phyloP scores from a whole-genome alignment of 768 basidiomycete genomes.

The Pholiota molesta region DNA sequence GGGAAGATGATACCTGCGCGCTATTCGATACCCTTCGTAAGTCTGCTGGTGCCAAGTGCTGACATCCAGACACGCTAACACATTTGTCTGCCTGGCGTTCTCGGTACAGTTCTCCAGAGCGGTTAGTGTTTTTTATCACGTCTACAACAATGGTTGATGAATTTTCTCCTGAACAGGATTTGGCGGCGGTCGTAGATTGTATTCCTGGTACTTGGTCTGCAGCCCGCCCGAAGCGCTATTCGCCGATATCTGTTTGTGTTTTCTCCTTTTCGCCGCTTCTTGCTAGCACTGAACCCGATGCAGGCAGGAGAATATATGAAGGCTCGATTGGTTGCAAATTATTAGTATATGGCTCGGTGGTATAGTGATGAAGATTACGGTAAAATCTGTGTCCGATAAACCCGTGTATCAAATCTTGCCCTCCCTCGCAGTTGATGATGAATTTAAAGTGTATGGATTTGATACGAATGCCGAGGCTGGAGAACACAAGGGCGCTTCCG shows the following conservation, averaged over 20 bases:
- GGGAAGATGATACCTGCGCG: conserved; percentile 45
- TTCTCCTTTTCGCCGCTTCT: background rate
- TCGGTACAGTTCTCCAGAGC: conserved; percentile 33
- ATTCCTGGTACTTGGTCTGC: conserved; percentile 54
- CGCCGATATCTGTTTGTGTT: conserved; percentile 41
- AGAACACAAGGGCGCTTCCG: too few species aligned
- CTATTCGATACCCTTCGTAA: conserved; percentile 66
- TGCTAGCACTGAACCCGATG: background rate
- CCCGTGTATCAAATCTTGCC: conserved; percentile 53
- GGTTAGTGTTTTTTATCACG: conserved; percentile 22
- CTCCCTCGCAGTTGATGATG: conserved; percentile 16
- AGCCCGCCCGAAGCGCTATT: conserved; percentile 50
- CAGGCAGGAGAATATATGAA: conserved; percentile 41
- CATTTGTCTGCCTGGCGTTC: too few species aligned
- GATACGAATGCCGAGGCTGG: background rate
- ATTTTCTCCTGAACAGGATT: conserved; percentile 32
- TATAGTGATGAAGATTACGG: too few species aligned
- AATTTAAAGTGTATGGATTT: background rate
- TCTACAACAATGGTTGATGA: background rate
- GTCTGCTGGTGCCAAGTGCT: conserved; percentile 16
- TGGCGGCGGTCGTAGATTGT: conserved; percentile 46
- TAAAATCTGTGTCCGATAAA: conserved; percentile 41
- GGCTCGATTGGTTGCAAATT: conserved; percentile 39
- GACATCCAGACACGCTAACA: too few species aligned
- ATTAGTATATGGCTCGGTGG: conserved; percentile 13